Base-by-base conservation (phyloP, 331 rosid species). In the Rhamnella rubrinervis region DNA sequence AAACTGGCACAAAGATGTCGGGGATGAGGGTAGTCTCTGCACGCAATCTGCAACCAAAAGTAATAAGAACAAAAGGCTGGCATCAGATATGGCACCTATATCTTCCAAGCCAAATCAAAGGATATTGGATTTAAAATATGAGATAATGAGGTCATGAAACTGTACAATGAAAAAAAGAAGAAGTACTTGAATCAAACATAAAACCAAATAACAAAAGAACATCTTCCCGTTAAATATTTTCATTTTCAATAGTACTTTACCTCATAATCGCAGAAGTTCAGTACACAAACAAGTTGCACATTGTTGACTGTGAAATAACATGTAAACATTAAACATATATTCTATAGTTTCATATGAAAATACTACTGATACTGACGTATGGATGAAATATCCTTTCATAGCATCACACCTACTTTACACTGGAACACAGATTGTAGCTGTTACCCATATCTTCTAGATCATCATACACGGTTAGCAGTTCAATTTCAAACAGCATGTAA, bases 21-120 rank as follows among this genome's bases (percentile, higher is more conserved):
- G 18, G 97, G 66, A 82, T 91, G 97, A 71, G 97, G 93, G 70
- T 71, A 91, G 81, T 91, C 97, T 79, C 97, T 84, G 79, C 97
- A 91, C 25, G 97, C 96, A 78, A 91, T 37, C 97, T 91, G 88
- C 72, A 59, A 39, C 51, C 69, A 67, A 67, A 77, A 38, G 41
- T n/a, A 50, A 26, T 21, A 7, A 28, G 40, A 75, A 68, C 66
- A 23, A 47, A 50, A 59, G 21, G 37, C 16, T 26, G n/a, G 37
- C 50, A 26, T 71, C 25, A 62, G 39, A 68, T 65, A 49, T 35
- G 47, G 66, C 2, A 62, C 63, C 16, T 56, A 58, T 49, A 38
- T 61, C 59, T 59, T 65, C 66, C 60, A 25, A 60, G 65, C 55
- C 59, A 72, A 10, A 62, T 58, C 50, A 57, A 60, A 65, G 59